These are phyloP conservation scores for Castanea crenata DNA, from an alignment of 306 rosid species.

Conservation along the genomic window DNA sequence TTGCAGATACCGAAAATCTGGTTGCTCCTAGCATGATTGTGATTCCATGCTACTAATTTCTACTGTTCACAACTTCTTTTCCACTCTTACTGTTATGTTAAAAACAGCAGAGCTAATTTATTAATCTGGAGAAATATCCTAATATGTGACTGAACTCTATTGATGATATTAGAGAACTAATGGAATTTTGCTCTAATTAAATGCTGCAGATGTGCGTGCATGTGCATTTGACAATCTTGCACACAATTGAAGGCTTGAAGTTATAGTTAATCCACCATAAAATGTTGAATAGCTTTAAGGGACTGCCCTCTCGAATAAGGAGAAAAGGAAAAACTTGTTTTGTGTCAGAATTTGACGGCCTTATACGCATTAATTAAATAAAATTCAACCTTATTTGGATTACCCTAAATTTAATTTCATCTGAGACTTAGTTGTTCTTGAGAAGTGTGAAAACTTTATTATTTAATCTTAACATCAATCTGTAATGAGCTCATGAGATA, in stretches of 20 bases:
- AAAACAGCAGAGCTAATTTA: not conserved
- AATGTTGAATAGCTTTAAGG: not conserved
- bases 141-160: not conserved
- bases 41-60: not conserved
- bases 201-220: not conserved
- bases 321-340: not conserved
- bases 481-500: no score
- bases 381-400: not conserved
- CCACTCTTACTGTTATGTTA: not conserved
- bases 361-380: not conserved
- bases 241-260: not conserved
- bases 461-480: not conserved
- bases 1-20: not conserved
- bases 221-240: not conserved
- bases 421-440: not conserved
- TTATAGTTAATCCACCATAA: not conserved
- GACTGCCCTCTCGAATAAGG: not conserved
- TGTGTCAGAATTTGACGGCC: not conserved
- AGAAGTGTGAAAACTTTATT: not conserved
- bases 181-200: not conserved
- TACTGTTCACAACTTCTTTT: not conserved
- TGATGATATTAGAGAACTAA: not conserved
- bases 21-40: not conserved
- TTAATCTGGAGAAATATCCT: not conserved
- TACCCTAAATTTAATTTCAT: not conserved